Evolutionary conservation across 306 rosid genomes (phyloP), one percentile per base, ranked within the genome.

Genomic region (Corylus heterophylla): DNA sequence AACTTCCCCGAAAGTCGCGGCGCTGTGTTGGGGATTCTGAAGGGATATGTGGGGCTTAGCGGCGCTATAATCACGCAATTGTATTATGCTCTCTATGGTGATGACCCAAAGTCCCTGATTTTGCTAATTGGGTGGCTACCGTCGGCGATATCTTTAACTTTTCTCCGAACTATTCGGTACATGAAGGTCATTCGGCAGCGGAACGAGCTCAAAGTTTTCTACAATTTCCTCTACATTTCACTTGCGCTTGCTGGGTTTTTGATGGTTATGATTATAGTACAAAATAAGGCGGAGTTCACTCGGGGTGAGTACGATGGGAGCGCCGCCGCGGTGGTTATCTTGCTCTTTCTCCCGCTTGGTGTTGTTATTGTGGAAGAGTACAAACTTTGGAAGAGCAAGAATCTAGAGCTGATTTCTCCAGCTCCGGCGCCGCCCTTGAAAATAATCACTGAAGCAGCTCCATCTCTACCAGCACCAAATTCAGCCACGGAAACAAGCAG

Each of bases 201-300:
- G 7, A 89, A 87, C 35, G 92, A 89, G 54, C 54, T 85, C 85
- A 74, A 35, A 12, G 86, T 89, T 66, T 89, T 89, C 71, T 89
- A 74, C 51, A 89, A 84, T 6, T 82, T 89, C 35, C 83, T 89
- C 45, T 89, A 82, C 75, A 81, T 89, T 64, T 89, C 92, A 13
- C 92, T 89, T 12, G 92, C 89, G 6, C 92, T 89, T 1, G 92
- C 92, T 11, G 90, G 92, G 29, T 89, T 87, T 69, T 70, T 89
- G 12, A 89, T 87, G 89, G 44, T 89, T n/a, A 87, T 87, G 89
- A 89, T 87, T 42, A 87, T 89, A 18, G 8, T 87, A 4, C 73
- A 89, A 27, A 84, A 76, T 2, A 45, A 54, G 12, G 81, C 61
- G 7, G n/a, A 16, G 1, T 89, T 89, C 62, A 78, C 81, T 0